Evolutionary conservation across 306 rosid species (phyloP), one percentile per base, ranked within the genome.

Genomic region (Quercus wislizeni): DNA sequence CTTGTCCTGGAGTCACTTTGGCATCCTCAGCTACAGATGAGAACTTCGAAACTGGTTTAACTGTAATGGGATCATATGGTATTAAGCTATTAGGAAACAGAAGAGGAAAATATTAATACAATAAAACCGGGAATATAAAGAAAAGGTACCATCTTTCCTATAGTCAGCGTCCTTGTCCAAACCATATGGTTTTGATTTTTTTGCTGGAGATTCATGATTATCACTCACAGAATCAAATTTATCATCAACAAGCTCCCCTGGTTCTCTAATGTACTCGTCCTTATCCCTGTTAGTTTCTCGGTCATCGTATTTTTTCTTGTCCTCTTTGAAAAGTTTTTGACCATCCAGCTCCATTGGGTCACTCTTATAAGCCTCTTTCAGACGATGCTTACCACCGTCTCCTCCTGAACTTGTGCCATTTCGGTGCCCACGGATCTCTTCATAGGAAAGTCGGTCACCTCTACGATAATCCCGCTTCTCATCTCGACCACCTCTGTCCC

Each of bases 401-500:
- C 78, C 82, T 69, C 83, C 81, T 9, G 87, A 85, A 54, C 61
- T 73, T 12, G 78, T 80, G 82, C 75, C 92, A 59, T 86, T 82
- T 43, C 75, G 81, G 8, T 86, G 88, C 63, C 88, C 91, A 90
- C 80, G 83, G 61, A 80, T 74, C 27, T 87, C 90, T 30, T 89
- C 89, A 74, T 90, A 71, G 56, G 87, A 68, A 38, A 63, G 78
- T 51, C 82, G 77, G 30, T 87, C 92, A 78, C 90, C 89, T 90
- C 79, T 91, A 74, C 62, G 84, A 11, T 79, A 81, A 85, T 84
- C 92, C 72, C 81, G 90, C 78, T 79, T 90, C 75, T 89, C 97
- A 89, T 90, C 92, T 67, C 74, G 87, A 76, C 78, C 81, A 74
- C 86, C 92, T 75, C 85, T 74, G 35, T 87, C 94, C 83, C 87